Base-by-base conservation (phyloP, 2,329 filamentous ascomycete species). In the Pestalotiopsis sp. region DNA sequence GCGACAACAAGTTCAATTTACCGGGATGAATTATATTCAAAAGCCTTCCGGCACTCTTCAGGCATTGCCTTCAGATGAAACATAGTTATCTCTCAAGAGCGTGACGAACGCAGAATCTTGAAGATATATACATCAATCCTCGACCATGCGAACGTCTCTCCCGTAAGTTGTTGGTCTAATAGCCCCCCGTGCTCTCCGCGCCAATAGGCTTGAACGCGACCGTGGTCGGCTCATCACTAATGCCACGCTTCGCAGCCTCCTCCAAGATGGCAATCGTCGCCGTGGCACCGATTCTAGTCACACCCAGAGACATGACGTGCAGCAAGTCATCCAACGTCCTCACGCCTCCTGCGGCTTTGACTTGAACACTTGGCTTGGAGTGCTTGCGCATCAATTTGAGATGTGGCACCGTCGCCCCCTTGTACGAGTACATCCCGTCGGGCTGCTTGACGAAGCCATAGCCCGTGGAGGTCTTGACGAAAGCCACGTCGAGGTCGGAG, bases 401-500 rank as follows among this genome's bases (percentile, higher is more conserved):
- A 72, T 88, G 82, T 25, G 75, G 75, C 9, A 85, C 75, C 0
- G 86, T 89, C 0, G 87, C 86, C 0, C 87, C 88, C 13, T 81
- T 79, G 75, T 88, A 89, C 7, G 79, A 82, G 70, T 89, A 90
- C 59, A 79, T 75, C 0, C 86, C 87, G 69, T 83, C 79, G 0
- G 75, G 49, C 74, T 85, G 84, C 77, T 89, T 90, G 14, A 89
- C 85, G 58, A 90, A 89, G 0, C 87, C 88, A 71, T 89, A 90
- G 0, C 88, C 88, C 0, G 87, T 89, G 1, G 86, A 87, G 0
- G 88, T 90, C 79, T 90, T 90, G 71, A 90, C 83, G 68, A 89
- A 90, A 0, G 83, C 87, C 0, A 90, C 87, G 0, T 77, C 77
- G 0, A 87, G 45, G 0, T 80, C 74, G 0, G 84, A 84, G 74